A percentile compares a stretch with the other conserved stretches of the same genome.
Conservation (phyloP, 768 basidiomycete species). For the Russula virescens region DNA sequence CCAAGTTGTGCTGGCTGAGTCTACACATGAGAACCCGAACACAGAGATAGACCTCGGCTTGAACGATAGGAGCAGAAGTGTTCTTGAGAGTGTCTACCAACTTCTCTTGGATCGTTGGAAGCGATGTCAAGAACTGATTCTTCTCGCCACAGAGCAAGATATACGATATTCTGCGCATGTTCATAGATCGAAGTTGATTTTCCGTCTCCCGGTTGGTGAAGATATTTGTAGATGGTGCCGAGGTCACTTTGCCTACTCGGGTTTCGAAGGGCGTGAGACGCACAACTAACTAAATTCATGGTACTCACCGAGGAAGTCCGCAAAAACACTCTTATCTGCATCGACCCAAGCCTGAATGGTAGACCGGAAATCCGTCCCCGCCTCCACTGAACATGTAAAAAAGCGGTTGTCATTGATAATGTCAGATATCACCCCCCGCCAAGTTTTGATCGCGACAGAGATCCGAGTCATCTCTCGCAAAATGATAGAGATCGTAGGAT, state of each 20-base stretch:
- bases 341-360: slow-evolving; percentile 79
- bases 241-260: slow-evolving; percentile 61
- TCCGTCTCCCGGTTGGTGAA: slow-evolving; percentile 96
- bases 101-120: slow-evolving; percentile 95
- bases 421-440: slow-evolving; percentile 76
- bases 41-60: slow-evolving; percentile 92
- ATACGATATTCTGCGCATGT: slow-evolving; percentile 82
- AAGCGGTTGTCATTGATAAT: slow-evolving; percentile 80
- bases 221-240: slow-evolving; percentile 88
- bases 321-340: slow-evolving; percentile 78
- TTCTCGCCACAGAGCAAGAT: slow-evolving; percentile 82
- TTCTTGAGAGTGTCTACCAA: slow-evolving; percentile 87
- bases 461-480: slow-evolving; percentile 75
- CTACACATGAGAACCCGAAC: slow-evolving; percentile 88
- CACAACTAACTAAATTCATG: slow-evolving; percentile 14
- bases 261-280: slow-evolving; percentile 27
- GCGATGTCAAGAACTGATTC: slow-evolving; percentile 83
- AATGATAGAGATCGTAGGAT: slow-evolving; percentile 57
- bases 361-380: slow-evolving; percentile 62
- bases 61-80: slow-evolving; percentile 73
- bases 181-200: slow-evolving; percentile 79
- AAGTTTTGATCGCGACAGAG: slow-evolving; percentile 73
- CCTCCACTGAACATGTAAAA: slow-evolving; percentile 65
- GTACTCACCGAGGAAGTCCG: slow-evolving; percentile 71
- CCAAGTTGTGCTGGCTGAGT: slow-evolving; percentile 83